These are phyloP conservation scores for Trametes punicea DNA, from an alignment of 768 basidiomycete genomes.

Conservation along the genomic window DNA sequence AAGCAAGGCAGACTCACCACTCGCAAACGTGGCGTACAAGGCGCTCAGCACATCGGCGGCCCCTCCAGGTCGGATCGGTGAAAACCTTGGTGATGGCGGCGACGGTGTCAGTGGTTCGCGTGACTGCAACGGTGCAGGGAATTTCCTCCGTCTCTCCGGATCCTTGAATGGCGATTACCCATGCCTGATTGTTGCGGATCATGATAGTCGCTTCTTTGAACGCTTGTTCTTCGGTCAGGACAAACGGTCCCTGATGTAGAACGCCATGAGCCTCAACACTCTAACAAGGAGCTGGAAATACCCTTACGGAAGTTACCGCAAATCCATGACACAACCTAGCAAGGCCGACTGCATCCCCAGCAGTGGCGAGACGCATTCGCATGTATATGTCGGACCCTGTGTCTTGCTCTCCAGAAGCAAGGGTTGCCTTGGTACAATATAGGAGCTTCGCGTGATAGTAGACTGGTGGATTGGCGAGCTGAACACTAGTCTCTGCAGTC, in stretches of 20 bases:
- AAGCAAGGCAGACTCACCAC: slow-evolving; percentile 39
- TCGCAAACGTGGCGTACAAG: slow-evolving; percentile 57
- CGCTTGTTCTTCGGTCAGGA: slow-evolving; percentile 41
- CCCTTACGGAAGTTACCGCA: slow-evolving; percentile 55
- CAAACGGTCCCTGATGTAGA: slow-evolving; percentile 52
- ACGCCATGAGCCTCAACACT: no score
- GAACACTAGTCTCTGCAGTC: slow-evolving; percentile 44
- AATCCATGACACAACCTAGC: slow-evolving; percentile 54
- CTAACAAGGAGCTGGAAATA: neutral
- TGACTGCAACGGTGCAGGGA: slow-evolving; percentile 67
- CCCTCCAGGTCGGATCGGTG: slow-evolving; percentile 52
- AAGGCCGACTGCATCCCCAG: slow-evolving; percentile 33
- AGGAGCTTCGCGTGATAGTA: slow-evolving; percentile 65
- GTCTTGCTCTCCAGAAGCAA: slow-evolving; percentile 16
- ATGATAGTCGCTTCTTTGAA: slow-evolving; percentile 48
- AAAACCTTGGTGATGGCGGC: slow-evolving; percentile 72
- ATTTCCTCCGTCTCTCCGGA: slow-evolving; percentile 34
- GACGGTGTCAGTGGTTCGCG: slow-evolving; percentile 53
- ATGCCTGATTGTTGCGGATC: slow-evolving; percentile 46
- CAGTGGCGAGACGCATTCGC: slow-evolving; percentile 43
- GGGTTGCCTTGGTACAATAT: slow-evolving; percentile 47
- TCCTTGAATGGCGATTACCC: slow-evolving; percentile 54
- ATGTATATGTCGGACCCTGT: slow-evolving; percentile 24
- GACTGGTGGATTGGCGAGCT: slow-evolving; percentile 32
- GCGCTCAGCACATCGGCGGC: slow-evolving; percentile 55